A percentile compares a stretch with the other conserved stretches of the same genome.
phyloP scores from a whole-genome alignment of 352 stramenopile species.

The Albugo laibachii region DNA sequence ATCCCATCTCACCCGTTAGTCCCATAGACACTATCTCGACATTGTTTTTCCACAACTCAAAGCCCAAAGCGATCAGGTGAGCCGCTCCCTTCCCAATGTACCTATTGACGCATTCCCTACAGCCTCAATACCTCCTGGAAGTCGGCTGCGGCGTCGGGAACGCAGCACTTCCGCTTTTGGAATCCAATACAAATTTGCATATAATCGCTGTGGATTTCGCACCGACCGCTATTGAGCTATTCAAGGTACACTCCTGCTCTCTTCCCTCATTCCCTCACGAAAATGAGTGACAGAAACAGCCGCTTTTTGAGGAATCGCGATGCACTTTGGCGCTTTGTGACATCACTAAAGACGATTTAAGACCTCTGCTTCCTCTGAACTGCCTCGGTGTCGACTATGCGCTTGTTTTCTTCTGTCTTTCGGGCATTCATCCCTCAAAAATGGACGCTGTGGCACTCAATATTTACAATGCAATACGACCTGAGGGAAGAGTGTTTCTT shows the following conservation, averaged over 20 bases:
- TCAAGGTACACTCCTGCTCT: conserved; percentile 47
- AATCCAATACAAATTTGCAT: conserved; percentile 69
- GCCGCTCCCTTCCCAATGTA: not conserved
- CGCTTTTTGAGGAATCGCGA: conserved; percentile 50
- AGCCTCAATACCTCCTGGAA: conserved; percentile 74
- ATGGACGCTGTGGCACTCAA: conserved; percentile 77
- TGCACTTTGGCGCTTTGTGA: conserved; percentile 61
- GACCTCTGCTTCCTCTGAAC: conserved; percentile 19
- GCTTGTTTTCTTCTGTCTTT: conserved; percentile 79
- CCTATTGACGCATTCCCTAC: no score
- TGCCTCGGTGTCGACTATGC: conserved; percentile 64
- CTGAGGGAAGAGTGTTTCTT: conserved; percentile 79
- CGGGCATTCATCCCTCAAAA: conserved; percentile 77
- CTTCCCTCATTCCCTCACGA: conserved; percentile 6
- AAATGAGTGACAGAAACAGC: conserved; percentile 36
- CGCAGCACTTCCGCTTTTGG: conserved; percentile 84
- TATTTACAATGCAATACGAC: conserved; percentile 54
- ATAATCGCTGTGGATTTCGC: conserved; percentile 90
- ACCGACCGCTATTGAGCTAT: conserved; percentile 73
- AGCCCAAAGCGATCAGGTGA: conserved; percentile 15
- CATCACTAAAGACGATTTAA: conserved; percentile 58
- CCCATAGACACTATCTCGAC: conserved; percentile 77
- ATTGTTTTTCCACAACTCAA: conserved; percentile 81
- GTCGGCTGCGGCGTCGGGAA: conserved; percentile 92
- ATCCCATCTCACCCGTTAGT: not conserved